Evolutionary conservation across 2,329 filamentous ascomycete genomes (phyloP).

Genomic region (Scedosporium apiospermum): DNA sequence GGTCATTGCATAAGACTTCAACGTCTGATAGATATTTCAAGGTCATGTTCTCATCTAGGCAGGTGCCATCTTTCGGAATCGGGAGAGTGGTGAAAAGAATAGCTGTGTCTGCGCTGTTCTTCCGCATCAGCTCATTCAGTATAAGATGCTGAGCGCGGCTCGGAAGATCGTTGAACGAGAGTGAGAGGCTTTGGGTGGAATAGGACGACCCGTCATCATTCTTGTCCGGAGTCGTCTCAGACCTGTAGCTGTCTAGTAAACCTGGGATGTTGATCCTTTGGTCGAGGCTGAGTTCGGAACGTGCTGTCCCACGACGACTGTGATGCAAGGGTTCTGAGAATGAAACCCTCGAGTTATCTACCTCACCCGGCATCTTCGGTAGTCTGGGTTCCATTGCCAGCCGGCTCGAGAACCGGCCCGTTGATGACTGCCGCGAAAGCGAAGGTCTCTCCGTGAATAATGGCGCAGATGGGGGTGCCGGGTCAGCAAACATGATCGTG

Average conservation of each 20-base stretch:
- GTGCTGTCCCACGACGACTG: constrained; percentile 27
- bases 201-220: constrained; percentile 32
- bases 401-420: constrained; percentile 51
- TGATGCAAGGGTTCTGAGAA: constrained; percentile 38
- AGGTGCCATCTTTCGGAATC: constrained; percentile 69
- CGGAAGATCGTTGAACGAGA: constrained; percentile 81
- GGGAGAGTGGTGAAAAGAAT: constrained; percentile 79
- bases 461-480: constrained; percentile 14
- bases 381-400: constrained; percentile 52
- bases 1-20: constrained; percentile 65
- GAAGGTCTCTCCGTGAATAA: constrained; percentile 25
- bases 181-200: constrained; percentile 52
- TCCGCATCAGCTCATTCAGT: constrained; percentile 71
- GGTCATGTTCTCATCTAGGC: constrained; percentile 58
- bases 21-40: constrained; percentile 67
- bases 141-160: constrained; percentile 80
- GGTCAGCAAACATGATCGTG: constrained; percentile 65
- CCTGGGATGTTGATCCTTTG: constrained; percentile 33
- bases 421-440: constrained; percentile 34
- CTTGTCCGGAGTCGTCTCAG: constrained; percentile 11
- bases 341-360: constrained; percentile 49
- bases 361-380: constrained; percentile 30
- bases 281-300: constrained; percentile 22
- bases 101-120: constrained; percentile 58
- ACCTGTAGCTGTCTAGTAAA: constrained; percentile 30